A percentile compares a stretch with the other conserved stretches of the same genome.
Conservation (phyloP, 192 early-diverging fungal species). For the Lobulomyces angularis region DNA sequence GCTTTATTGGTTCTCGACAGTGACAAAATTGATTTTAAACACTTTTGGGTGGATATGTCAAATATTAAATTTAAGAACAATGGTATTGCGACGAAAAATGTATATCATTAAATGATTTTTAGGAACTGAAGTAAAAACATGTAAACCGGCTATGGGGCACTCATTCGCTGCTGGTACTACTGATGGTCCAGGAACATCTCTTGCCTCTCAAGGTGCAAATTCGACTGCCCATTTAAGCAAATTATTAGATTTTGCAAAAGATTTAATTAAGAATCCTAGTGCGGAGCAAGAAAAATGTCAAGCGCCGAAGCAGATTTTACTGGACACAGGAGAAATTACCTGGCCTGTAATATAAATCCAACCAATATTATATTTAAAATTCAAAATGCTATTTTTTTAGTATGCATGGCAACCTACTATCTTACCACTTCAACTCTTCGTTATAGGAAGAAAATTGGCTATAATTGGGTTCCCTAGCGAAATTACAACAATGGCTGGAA, state of each 20-base stretch:
- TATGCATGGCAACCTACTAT: conserved; percentile 36
- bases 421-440: conserved; percentile 38
- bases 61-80: conserved; percentile 16
- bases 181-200: conserved; percentile 28
- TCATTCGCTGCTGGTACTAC: conserved; percentile 40
- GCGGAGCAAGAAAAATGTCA: conserved; percentile 32
- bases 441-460: conserved; percentile 26
- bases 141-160: conserved; percentile 28
- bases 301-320: conserved; percentile 36
- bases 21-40: conserved; percentile 17
- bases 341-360: too few species aligned
- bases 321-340: conserved; percentile 41
- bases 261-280: too few species aligned
- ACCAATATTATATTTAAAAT: too few species aligned
- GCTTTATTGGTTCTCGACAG: neutral
- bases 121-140: conserved; percentile 13
- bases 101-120: too few species aligned
- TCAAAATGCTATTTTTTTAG: too few species aligned
- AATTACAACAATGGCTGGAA: conserved; percentile 52
- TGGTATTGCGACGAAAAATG: conserved; percentile 5
- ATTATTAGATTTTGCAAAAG: too few species aligned
- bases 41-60: conserved; percentile 29
- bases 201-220: conserved; percentile 12
- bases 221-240: too few species aligned
- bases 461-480: conserved; percentile 42